Percentiles rank a stretch among this genome's conserved stretches.
Conservation (phyloP, 352 stramenopile genomes). For the Phytophthora sansomeana region DNA sequence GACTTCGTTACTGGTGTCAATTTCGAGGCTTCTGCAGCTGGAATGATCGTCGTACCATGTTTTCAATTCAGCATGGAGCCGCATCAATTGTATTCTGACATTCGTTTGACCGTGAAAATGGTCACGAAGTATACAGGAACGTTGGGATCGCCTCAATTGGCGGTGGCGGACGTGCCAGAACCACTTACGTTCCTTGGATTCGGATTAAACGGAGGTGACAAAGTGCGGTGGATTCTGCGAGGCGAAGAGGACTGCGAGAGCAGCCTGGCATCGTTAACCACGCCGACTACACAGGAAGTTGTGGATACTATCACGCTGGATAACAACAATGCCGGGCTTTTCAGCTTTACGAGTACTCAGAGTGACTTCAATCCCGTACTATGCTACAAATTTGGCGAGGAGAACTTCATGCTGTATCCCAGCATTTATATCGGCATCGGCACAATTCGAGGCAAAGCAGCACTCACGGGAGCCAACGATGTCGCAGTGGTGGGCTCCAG, state of each 20-base stretch:
- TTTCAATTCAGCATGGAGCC: slow-evolving; percentile 72
- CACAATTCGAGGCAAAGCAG: slow-evolving; percentile 50
- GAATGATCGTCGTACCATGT: slow-evolving; percentile 50
- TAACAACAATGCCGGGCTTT: slow-evolving; percentile 32
- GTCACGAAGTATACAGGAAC: slow-evolving; percentile 52
- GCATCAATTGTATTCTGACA: slow-evolving; percentile 57
- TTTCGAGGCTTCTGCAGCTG: slow-evolving; percentile 47
- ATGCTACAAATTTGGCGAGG: slow-evolving; percentile 73
- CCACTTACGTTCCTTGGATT: slow-evolving; percentile 67
- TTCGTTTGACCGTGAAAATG: slow-evolving; percentile 67
- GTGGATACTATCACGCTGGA: slow-evolving; percentile 57
- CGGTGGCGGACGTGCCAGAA: slow-evolving; percentile 62
- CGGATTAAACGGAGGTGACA: slow-evolving; percentile 47
- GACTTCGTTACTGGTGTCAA: slow-evolving; percentile 39
- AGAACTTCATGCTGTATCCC: slow-evolving; percentile 65
- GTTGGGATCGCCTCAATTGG: slow-evolving; percentile 54
- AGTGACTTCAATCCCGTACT: slow-evolving; percentile 60
- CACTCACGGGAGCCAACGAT: slow-evolving; percentile 50
- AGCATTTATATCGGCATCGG: slow-evolving; percentile 60
- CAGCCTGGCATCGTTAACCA: slow-evolving; percentile 47
- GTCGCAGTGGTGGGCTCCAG: slow-evolving; percentile 52
- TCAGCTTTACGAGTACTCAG: slow-evolving; percentile 62
- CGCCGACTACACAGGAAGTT: slow-evolving; percentile 27
- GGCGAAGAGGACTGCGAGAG: slow-evolving; percentile 66
- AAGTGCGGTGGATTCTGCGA: slow-evolving; percentile 62